These are phyloP conservation scores for Mycena galopus DNA, from an alignment of 768 basidiomycete species.

Conservation along the genomic window DNA sequence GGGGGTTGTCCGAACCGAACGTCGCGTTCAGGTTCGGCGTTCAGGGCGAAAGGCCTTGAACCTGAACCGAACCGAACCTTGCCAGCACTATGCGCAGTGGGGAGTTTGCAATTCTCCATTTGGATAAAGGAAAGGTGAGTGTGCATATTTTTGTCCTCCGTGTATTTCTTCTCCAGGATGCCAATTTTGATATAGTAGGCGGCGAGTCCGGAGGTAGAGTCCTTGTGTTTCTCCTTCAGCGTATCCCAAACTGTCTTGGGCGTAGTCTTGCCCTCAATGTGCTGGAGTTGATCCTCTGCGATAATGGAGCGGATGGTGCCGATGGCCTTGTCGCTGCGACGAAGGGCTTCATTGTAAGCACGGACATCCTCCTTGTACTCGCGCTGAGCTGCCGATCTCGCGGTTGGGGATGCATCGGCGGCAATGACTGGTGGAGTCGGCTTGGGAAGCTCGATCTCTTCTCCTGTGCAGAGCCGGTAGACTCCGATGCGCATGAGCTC, in stretches of 20 bases:
- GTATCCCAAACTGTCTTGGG: conserved; percentile 9
- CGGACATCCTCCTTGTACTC: conserved; percentile 16
- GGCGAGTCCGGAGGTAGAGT: not conserved
- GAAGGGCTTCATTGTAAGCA: conserved; percentile 16
- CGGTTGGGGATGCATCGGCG: not conserved
- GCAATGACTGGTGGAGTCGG: conserved; percentile 1
- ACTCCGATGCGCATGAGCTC: conserved; percentile 20
- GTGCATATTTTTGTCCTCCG: conserved; percentile 10
- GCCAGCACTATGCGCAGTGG: no score
- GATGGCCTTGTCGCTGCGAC: conserved; percentile 5
- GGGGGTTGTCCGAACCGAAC: no score
- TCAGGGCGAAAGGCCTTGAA: no score
- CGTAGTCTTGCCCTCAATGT: conserved; percentile 9
- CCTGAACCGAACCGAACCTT: no score
- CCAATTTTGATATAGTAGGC: conserved; percentile 9
- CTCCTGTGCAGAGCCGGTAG: conserved; percentile 6
- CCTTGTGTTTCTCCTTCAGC: not conserved
- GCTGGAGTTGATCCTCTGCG: conserved; percentile 11
- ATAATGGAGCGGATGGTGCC: conserved; percentile 18
- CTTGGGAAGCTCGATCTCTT: not conserved
- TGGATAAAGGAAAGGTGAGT: conserved; percentile 12
- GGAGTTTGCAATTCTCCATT: conserved; percentile 18
- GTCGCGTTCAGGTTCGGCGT: no score
- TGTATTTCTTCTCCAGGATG: conserved; percentile 13
- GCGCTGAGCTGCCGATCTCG: not conserved